Evolutionary conservation across 2,329 filamentous ascomycete species (phyloP), one percentile per base, ranked within the genome.

Genomic region (Harringtonia aguacate): DNA sequence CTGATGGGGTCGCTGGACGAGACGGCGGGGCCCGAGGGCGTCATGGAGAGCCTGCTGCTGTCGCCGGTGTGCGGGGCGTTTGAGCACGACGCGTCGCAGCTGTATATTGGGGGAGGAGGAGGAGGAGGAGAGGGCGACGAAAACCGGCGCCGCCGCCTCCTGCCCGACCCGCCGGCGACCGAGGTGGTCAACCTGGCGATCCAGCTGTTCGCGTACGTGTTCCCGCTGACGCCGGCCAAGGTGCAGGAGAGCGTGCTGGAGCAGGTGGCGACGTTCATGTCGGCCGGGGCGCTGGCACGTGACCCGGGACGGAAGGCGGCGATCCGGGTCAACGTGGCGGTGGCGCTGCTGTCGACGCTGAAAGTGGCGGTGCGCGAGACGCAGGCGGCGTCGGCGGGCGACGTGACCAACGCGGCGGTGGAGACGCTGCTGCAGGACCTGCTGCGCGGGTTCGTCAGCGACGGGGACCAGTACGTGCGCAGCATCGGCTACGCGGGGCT

Each of bases 161-260:
- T 75, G 29, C 84, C 85, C 15, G 84, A 92, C 50, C 88, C 90
- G 9, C 83, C 92, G 7, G 81, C 86, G 1, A 98, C 90, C 1
- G 89, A 95, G 57, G 89, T 95, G 22, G 86, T 97, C 48, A 95
- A 98, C 57, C 80, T 90, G 56, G 89, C 92, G 1, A 94, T 98
- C 45, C 83, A 92, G 49, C 69, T 97, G 0, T 98, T 98, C 59
- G 87, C 89, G 2, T 86, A 94, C 43, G 85, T 87, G 33, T 81
- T 98, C 46, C 89, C 92, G 3, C 69, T 95, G 10, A 94, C 94
- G 37, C 84, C 86, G 0, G 74, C 86, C 4, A 95, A 90, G 56
- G 86, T 98, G 3, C 92, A 98, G 56, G 92, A 98, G 61, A 95
- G 90, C 57, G 86, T 94, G 39, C 68, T 98, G 10, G 92, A 98